Conservation (phyloP, 192 early-diverging fungal species). For the Backusella tuberculispora region DNA sequence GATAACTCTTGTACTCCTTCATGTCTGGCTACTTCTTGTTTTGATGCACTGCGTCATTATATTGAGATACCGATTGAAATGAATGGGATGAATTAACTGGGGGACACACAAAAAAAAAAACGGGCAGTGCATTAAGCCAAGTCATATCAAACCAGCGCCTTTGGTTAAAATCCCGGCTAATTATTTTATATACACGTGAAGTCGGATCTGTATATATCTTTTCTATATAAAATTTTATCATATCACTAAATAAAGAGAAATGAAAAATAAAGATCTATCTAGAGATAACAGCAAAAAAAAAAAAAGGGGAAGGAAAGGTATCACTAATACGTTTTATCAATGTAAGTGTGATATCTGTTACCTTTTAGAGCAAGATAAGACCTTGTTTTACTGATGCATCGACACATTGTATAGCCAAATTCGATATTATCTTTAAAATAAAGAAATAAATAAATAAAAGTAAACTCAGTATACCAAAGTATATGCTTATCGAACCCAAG, state of each 20-base stretch:
- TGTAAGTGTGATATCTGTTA: not conserved
- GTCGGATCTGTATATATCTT: not conserved
- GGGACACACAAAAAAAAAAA: not conserved
- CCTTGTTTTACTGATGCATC: not conserved
- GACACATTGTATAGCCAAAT: not conserved
- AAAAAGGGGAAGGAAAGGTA: too few relatives aligned
- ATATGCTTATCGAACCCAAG: not conserved
- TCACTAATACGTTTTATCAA: not conserved
- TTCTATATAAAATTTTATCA: not conserved
- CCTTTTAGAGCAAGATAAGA: not conserved
- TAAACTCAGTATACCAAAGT: not conserved
- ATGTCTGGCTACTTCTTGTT: not conserved
- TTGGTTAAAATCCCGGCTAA: conserved; percentile 5
- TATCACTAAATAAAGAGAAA: conserved; percentile 6
- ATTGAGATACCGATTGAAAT: conserved; percentile 1
- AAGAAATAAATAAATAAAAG: too few relatives aligned
- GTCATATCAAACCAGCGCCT: conserved; percentile 7
- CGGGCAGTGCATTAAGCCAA: not conserved
- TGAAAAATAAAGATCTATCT: not conserved
- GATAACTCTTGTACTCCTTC: not conserved
- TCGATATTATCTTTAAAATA: not conserved
- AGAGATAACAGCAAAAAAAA: not conserved
- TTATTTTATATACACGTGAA: not conserved
- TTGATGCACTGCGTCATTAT: not conserved
- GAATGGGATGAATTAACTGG: not conserved